Evolutionary conservation across 352 stramenopile genomes (phyloP).

Genomic region (Globisporangium iwayamae): DNA sequence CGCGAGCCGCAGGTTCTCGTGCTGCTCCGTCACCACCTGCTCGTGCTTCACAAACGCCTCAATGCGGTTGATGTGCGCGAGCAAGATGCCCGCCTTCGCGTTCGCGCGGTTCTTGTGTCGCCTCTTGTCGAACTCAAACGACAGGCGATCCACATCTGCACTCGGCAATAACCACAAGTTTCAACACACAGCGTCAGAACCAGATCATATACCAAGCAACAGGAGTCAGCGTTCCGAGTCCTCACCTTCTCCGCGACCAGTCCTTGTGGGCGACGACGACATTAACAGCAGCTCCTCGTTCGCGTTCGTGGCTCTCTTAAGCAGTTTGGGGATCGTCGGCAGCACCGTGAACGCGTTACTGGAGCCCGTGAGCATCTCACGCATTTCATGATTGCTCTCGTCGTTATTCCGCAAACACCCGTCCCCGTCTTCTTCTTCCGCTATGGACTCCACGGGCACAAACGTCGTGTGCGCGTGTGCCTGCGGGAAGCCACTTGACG

Average conservation of each 20-base stretch:
- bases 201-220: too few species aligned
- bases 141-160: slow-evolving; percentile 29
- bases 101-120: slow-evolving; percentile 31
- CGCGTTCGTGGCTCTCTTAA: background rate
- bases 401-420: background rate
- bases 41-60: slow-evolving; percentile 40
- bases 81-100: slow-evolving; percentile 33
- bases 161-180: background rate
- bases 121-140: slow-evolving; percentile 48
- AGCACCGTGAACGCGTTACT: slow-evolving; percentile 4
- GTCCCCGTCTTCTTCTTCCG: background rate
- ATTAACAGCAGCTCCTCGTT: background rate
- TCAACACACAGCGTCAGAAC: background rate
- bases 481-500: background rate
- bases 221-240: background rate
- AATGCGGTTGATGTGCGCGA: slow-evolving; percentile 50
- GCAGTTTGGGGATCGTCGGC: background rate
- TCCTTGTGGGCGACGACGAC: background rate
- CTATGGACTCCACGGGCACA: background rate
- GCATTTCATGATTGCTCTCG: background rate
- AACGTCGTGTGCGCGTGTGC: background rate
- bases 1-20: slow-evolving; percentile 41
- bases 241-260: background rate
- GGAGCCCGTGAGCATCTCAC: background rate
- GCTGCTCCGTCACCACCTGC: slow-evolving; percentile 24